Base-by-base conservation (phyloP, 2,329 filamentous ascomycete genomes). In the Scleromitrula shiraiana region DNA sequence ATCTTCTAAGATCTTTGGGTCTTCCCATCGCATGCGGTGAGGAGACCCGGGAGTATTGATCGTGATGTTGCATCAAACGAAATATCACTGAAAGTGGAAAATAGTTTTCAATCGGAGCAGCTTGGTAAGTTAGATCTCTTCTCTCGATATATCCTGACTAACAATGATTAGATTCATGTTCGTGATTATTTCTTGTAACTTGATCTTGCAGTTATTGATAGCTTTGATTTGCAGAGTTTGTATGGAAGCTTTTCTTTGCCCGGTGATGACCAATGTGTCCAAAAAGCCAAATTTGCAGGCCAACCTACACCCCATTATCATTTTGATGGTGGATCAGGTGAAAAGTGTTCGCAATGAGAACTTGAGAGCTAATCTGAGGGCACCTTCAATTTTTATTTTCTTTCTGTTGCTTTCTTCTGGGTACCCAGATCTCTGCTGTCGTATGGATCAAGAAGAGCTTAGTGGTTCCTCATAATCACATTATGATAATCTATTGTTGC, bases 321-420 rank as follows among this genome's bases (percentile, higher is more conserved):
- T 52, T 50, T 47, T 38, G 50, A 40, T 32, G 38, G 47, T 41
- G 41, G 46, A 50, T 43, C 41, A 42, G 54, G 42, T 41, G 50
- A 59, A 41, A 57, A 62, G 62, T 53, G 63, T 65, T 65, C 47
- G 57, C 62, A 44, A 63, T 65, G 63, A 65, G 59, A 63, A 65
- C 63, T 61, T 64, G 63, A 65, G 63, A 65, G 63, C 63, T 65
- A 50, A 65, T 65, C 63, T 65, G 63, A 65, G 63, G 63, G 62
- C 56, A 55, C 41, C 36, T 53, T 52, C 37, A 39, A 33, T 41
- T 8, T 46, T 44, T 26, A 3, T 12, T 46, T 36, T 36, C 9
- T 4, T 20, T 9, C 32, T 46, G 30, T 33, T 7, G n/a, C 30
- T n/a, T n/a, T n/a, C n/a, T n/a, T n/a, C n/a, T n/a, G n/a, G n/a